phyloP scores from a whole-genome alignment of 2,329 filamentous ascomycete species.

The Verticillium nubilum region DNA sequence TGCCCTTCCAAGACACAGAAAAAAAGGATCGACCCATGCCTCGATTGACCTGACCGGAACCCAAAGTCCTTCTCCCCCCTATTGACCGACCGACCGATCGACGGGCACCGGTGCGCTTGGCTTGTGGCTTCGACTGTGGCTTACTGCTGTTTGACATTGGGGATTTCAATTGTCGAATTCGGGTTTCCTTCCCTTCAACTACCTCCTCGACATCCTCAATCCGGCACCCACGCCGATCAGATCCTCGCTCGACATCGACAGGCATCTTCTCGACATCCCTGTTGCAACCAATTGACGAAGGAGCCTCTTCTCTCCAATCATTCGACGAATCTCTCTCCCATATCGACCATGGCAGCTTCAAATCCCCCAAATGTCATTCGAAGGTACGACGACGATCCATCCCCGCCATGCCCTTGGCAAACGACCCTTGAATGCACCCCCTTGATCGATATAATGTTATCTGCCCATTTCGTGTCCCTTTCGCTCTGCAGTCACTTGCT shows the following conservation, averaged over 20 bases:
- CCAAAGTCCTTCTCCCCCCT: neutral
- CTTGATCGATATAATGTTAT: neutral
- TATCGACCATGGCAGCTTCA: conserved; percentile 35
- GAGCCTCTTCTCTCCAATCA: neutral
- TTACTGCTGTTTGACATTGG: neutral
- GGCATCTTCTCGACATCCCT: neutral
- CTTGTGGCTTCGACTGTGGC: neutral
- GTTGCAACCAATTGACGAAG: neutral
- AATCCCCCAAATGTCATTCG: conserved; percentile 55
- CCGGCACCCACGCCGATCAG: neutral
- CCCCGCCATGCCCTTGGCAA: neutral
- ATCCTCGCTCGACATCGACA: neutral
- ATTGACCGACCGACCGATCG: neutral
- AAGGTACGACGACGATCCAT: conserved; percentile 45
- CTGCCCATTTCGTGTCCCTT: neutral
- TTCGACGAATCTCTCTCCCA: neutral
- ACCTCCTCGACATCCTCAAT: neutral
- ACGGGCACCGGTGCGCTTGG: neutral
- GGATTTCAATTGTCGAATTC: neutral
- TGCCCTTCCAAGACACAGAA: neutral
- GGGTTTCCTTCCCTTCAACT: neutral
- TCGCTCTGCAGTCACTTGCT: neutral
- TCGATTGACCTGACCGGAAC: neutral
- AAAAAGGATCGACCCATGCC: neutral
- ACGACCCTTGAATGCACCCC: neutral